phyloP scores from a whole-genome alignment of 495 filamentous ascomycete species.

The Trichoderma reesei region DNA sequence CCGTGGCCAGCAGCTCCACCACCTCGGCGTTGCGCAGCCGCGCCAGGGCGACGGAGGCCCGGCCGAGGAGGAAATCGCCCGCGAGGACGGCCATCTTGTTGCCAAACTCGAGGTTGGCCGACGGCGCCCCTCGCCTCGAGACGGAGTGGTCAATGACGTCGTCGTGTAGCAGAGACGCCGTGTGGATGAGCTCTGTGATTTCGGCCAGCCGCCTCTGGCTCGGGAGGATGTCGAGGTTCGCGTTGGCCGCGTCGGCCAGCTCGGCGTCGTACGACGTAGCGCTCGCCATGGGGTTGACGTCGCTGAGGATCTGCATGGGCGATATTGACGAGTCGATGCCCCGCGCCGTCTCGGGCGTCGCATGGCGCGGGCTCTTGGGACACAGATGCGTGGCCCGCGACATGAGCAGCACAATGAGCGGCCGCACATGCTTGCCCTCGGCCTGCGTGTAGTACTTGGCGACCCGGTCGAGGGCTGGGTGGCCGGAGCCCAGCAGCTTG shows the following conservation, averaged over 20 bases:
- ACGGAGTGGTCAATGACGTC: constrained; percentile 93
- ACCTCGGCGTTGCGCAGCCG: constrained; percentile 87
- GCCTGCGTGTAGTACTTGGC: constrained; percentile 98
- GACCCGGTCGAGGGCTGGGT: constrained; percentile 86
- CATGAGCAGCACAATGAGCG: constrained; percentile 91
- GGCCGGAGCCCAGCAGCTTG: constrained; percentile 79
- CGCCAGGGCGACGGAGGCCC: constrained; percentile 88
- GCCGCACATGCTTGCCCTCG: constrained; percentile 93
- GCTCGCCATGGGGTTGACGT: constrained; percentile 62
- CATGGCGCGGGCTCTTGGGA: constrained; percentile 47
- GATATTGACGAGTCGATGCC: constrained; percentile 72
- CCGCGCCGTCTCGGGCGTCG: constrained; percentile 26
- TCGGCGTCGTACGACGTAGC: constrained; percentile 40
- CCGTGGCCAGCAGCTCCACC: constrained; percentile 85
- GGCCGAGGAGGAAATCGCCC: constrained; percentile 85
- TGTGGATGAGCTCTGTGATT: constrained; percentile 95
- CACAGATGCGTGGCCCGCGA: constrained; percentile 77
- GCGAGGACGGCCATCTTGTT: constrained; percentile 99
- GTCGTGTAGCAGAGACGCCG: constrained; percentile 91
- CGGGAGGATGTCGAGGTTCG: constrained; percentile 77
- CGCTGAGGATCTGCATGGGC: constrained; percentile 60
- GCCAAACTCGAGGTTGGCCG: constrained; percentile 86
- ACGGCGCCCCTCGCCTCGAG: constrained; percentile 69
- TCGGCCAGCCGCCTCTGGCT: constrained; percentile 90
- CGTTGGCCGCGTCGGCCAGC: constrained; percentile 37